Conservation (phyloP, 257 asterid species). For the Buddleja alternifolia region DNA sequence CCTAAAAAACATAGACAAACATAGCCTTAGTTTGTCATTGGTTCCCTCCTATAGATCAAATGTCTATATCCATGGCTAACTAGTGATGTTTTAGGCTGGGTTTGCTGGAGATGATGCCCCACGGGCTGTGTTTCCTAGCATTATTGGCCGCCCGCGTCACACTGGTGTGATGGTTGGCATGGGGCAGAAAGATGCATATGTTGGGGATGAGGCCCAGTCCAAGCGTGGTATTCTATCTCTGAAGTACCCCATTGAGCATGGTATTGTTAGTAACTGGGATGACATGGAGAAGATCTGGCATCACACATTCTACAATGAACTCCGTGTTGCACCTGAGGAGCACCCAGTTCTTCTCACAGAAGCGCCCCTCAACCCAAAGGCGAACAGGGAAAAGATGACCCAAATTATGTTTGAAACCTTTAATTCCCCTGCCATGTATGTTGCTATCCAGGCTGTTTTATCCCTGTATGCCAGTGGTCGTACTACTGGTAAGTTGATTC, state of each 20-base stretch:
- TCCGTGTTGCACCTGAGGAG: constrained; percentile 53
- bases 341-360: constrained; percentile 51
- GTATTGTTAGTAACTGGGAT: constrained; percentile 47
- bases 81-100: constrained; percentile 43
- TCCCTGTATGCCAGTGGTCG: constrained; percentile 56
- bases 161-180: constrained; percentile 57
- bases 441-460: constrained; percentile 50
- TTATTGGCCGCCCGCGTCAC: constrained; percentile 56
- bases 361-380: constrained; percentile 53
- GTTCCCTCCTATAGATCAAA: not conserved
- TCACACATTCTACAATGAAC: constrained; percentile 49
- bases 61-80: not conserved
- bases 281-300: constrained; percentile 55
- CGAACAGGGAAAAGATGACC: constrained; percentile 51
- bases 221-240: constrained; percentile 47
- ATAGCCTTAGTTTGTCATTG: too few species aligned
- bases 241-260: constrained; percentile 51
- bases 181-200: constrained; percentile 52
- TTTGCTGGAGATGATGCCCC: constrained; percentile 60
- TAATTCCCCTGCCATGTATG: constrained; percentile 51
- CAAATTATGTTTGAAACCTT: constrained; percentile 53
- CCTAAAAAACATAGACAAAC: too few species aligned
- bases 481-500: constrained; percentile 39
- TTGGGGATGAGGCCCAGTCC: constrained; percentile 49
- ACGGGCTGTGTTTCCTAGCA: constrained; percentile 50